Evolutionary conservation across 2,329 filamentous ascomycete species (phyloP), one percentile per base, ranked within the genome.

Genomic region (Lecanicillium sp.): DNA sequence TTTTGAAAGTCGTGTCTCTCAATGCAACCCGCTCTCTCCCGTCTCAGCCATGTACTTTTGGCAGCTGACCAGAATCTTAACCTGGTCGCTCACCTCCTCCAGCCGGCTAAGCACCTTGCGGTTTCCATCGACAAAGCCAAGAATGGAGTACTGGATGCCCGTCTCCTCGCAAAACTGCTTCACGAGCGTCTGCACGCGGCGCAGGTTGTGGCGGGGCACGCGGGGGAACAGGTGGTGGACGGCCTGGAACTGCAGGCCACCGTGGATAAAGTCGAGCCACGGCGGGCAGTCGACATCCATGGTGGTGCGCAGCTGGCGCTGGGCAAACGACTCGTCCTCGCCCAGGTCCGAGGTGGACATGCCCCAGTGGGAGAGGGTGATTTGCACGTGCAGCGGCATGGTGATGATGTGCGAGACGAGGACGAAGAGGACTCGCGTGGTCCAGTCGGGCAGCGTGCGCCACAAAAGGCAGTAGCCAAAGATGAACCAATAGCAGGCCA

Each of bases 211-310:
- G 17, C 81, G 62, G 1, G 81, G 81, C 38, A 84, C 68, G 4
- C 81, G 69, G 3, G 81, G 81, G 51, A 79, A 85, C 10, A 85
- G 58, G 48, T 86, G 81, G 56, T 86, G 81, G 3, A 84, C 72
- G 6, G 74, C 79, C 58, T 85, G 81, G 60, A 85, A 86, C 59
- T 85, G 81, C 19, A 86, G 64, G 2, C 81, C 81, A 35, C 81
- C 81, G 55, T 86, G 81, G 52, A 84, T 68, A 49, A 79, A 85
- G 55, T 86, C 81, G 18, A 86, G 62, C 81, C 81, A 86, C 17
- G 68, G 62, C 0, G 81, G 81, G 57, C 81, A 85, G 49, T 83
- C 79, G 34, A 86, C 75, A 50, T 86, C 81, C 79, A 85, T 83
- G 18, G 80, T 84, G 3, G 81, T 85, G 32, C 81, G 71, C 28